Percentiles rank a stretch among this genome's conserved stretches.
Evolutionary conservation across 208 protist species (phyloP).

Genomic region (Leishmania tarentolae): DNA sequence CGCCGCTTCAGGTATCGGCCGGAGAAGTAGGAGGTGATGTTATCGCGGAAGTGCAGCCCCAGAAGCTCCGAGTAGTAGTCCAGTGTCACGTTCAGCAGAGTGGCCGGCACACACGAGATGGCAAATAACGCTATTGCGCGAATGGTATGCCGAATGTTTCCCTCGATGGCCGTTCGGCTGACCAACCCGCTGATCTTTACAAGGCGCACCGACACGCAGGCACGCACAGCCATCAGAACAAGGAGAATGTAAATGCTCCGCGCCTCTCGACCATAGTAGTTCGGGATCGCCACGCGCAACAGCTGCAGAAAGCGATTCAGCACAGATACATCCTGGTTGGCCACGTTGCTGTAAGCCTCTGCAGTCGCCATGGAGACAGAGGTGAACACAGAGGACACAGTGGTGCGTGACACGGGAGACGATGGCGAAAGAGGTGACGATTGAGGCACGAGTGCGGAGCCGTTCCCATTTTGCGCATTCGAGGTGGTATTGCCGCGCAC

Average conservation of each 20-base stretch:
- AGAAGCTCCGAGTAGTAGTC: constrained; percentile 60
- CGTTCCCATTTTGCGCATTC: neutral
- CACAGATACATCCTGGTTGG: constrained; percentile 7
- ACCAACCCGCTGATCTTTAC: constrained; percentile 34
- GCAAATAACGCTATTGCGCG: constrained; percentile 35
- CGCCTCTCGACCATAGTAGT: constrained; percentile 36
- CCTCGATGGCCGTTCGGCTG: constrained; percentile 34
- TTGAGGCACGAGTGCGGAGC: neutral
- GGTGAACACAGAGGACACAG: neutral
- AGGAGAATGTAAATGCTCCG: constrained; percentile 38
- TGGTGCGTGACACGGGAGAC: constrained; percentile 7
- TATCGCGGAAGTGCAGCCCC: constrained; percentile 60
- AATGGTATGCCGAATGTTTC: constrained; percentile 35
- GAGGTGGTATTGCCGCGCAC: neutral
- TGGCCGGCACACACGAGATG: constrained; percentile 44
- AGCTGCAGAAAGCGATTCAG: constrained; percentile 37
- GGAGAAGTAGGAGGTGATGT: constrained; percentile 63
- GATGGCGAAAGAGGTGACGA: neutral
- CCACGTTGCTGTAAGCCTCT: neutral
- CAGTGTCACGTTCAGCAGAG: constrained; percentile 56
- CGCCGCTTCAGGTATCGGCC: constrained; percentile 57
- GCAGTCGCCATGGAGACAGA: constrained; percentile 1
- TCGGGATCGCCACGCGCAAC: constrained; percentile 56
- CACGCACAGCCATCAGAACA: constrained; percentile 45
- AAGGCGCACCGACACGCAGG: constrained; percentile 49